These are phyloP conservation scores for Dactylonectria estremocensis DNA, from an alignment of 2,329 filamentous ascomycete genomes.

Conservation along the genomic window DNA sequence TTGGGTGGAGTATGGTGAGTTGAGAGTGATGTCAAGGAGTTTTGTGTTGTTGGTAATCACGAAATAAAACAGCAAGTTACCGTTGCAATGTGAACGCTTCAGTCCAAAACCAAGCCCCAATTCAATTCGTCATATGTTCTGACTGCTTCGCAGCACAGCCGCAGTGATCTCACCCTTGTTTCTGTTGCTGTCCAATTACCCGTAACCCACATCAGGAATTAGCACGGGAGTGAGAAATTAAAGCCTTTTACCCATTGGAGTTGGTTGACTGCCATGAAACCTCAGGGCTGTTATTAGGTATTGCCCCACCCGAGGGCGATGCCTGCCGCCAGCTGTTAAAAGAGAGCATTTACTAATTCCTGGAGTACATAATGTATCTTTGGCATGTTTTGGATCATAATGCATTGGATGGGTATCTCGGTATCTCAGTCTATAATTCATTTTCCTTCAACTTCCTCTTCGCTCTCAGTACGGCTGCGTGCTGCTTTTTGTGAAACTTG, in stretches of 20 bases:
- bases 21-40: background rate
- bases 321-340: background rate
- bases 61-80: background rate
- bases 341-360: background rate
- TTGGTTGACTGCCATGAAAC: background rate
- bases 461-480: conserved; percentile 52
- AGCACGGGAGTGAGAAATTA: conserved; percentile 1
- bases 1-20: too few species aligned
- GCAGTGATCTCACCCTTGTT: background rate
- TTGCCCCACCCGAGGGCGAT: background rate
- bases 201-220: background rate
- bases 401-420: conserved; percentile 44
- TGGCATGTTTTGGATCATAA: conserved; percentile 6
- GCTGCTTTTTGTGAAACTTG: conserved; percentile 59
- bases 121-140: background rate
- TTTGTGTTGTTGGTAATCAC: background rate
- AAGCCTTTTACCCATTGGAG: background rate
- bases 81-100: background rate
- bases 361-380: background rate
- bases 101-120: background rate
- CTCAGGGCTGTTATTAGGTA: background rate
- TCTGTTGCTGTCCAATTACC: background rate
- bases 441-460: conserved; percentile 45
- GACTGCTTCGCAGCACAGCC: background rate
- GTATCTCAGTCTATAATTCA: conserved; percentile 44